phyloP scores from a whole-genome alignment of 148 eudicot species.

The Euryodendron excelsum region DNA sequence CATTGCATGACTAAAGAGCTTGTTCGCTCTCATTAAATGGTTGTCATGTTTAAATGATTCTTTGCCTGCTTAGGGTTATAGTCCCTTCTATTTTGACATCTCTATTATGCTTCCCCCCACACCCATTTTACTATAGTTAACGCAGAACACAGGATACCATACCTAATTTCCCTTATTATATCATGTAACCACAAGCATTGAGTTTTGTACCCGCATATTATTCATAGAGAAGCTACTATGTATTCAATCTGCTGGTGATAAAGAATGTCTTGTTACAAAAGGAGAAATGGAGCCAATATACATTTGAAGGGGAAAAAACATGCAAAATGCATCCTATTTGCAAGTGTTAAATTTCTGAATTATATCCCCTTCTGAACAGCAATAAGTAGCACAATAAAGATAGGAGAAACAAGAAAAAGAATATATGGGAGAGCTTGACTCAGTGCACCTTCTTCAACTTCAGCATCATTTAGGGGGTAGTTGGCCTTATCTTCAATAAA shows the following conservation, averaged over 20 bases:
- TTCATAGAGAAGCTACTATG: conserved; percentile 1
- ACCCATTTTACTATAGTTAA: neutral
- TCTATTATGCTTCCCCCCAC: neutral
- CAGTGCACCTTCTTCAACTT: conserved; percentile 43
- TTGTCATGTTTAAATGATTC: neutral
- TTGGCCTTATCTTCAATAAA: conserved; percentile 54
- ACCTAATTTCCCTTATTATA: neutral
- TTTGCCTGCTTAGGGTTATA: neutral
- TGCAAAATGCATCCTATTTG: neutral
- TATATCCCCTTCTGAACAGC: conserved; percentile 47
- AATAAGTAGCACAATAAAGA: conserved; percentile 56
- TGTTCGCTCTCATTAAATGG: neutral
- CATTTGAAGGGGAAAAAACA: neutral
- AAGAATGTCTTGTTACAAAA: neutral
- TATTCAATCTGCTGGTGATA: neutral
- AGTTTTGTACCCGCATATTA: neutral
- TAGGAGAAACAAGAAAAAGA: conserved; percentile 60
- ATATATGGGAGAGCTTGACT: conserved; percentile 58
- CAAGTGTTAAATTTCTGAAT: neutral
- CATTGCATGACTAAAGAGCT: neutral
- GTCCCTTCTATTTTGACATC: neutral
- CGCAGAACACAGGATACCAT: neutral
- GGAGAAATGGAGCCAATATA: neutral
- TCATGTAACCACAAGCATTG: neutral
- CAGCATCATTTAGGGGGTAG: conserved; percentile 27